These are phyloP conservation scores for Amanita polypyramis DNA, from an alignment of 768 basidiomycete species.

Conservation along the genomic window DNA sequence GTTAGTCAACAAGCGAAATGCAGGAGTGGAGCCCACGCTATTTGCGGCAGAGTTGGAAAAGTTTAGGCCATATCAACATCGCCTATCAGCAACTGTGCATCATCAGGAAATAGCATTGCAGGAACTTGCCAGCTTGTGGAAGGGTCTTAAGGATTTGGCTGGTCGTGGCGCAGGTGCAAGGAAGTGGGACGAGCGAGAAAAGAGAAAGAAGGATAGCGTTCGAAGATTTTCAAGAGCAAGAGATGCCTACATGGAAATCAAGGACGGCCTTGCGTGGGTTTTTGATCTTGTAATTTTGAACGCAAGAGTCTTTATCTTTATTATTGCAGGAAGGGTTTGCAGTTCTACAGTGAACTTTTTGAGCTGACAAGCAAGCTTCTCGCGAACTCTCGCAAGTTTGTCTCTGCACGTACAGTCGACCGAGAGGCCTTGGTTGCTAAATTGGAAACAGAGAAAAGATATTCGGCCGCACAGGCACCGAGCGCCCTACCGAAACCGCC, in stretches of 20 bases:
- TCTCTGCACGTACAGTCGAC: slow-evolving; percentile 55
- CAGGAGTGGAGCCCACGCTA: slow-evolving; percentile 72
- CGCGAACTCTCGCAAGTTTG: slow-evolving; percentile 48
- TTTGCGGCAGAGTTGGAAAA: slow-evolving; percentile 95
- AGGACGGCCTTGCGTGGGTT: slow-evolving; percentile 74
- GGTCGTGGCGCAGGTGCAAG: slow-evolving; percentile 69
- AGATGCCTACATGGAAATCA: slow-evolving; percentile 80
- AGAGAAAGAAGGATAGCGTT: slow-evolving; percentile 64
- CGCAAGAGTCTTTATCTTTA: slow-evolving; percentile 1
- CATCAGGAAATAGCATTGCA: slow-evolving; percentile 66
- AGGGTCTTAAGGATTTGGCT: slow-evolving; percentile 57
- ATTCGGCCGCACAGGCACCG: slow-evolving; percentile 41
- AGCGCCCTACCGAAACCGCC: slow-evolving; percentile 37
- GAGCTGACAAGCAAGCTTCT: slow-evolving; percentile 50
- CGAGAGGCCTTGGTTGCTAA: slow-evolving; percentile 57
- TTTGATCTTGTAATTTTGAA: neutral
- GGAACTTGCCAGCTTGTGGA: slow-evolving; percentile 70
- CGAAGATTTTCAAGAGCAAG: slow-evolving; percentile 64
- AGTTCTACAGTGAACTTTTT: slow-evolving; percentile 79
- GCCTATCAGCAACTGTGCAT: slow-evolving; percentile 66
- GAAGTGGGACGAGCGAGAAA: slow-evolving; percentile 78
- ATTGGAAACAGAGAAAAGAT: slow-evolving; percentile 61
- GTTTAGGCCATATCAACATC: slow-evolving; percentile 84
- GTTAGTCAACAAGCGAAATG: slow-evolving; percentile 80
- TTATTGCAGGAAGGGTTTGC: slow-evolving; percentile 72